Conservation (phyloP, 768 basidiomycete genomes). For the Leccinum broughii region DNA sequence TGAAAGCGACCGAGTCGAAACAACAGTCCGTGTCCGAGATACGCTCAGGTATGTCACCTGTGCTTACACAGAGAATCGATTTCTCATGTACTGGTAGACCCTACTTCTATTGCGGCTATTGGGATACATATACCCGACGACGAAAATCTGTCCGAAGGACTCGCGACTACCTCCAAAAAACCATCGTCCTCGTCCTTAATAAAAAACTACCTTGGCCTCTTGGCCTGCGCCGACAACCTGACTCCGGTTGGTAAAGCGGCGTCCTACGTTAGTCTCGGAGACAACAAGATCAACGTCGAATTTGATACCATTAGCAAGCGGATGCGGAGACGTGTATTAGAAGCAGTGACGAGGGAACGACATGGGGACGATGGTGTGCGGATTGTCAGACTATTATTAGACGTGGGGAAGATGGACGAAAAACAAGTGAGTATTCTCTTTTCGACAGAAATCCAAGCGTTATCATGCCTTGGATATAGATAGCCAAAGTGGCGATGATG, state of each 20-base stretch:
- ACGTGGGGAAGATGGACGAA: conserved; percentile 77
- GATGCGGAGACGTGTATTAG: conserved; percentile 67
- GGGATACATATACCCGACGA: conserved; percentile 54
- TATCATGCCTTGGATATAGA: too few species aligned
- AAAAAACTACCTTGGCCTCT: conserved; percentile 32
- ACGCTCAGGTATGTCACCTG: conserved; percentile 53
- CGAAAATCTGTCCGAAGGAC: conserved; percentile 44
- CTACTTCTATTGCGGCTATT: conserved; percentile 69
- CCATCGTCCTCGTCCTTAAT: too few species aligned
- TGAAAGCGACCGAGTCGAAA: conserved; percentile 67
- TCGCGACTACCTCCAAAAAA: too few species aligned
- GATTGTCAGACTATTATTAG: conserved; percentile 73
- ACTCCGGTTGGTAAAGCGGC: too few species aligned
- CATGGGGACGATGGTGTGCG: conserved; percentile 44
- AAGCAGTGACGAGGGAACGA: too few species aligned
- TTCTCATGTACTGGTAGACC: conserved; percentile 42
- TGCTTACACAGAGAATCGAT: conserved; percentile 26
- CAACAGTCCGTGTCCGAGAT: conserved; percentile 62
- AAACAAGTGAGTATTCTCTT: conserved; percentile 28
- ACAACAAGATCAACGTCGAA: too few species aligned
- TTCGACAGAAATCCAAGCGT: background rate
- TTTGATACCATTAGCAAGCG: too few species aligned
- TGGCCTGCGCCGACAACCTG: conserved; percentile 52
- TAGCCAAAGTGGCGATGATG: conserved; percentile 78
- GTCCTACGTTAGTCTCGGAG: too few species aligned